A percentile compares a stretch with the other conserved stretches of the same genome.
phyloP scores from a whole-genome alignment of 371 early-diverging fungal species.

The Rozella allomycis region DNA sequence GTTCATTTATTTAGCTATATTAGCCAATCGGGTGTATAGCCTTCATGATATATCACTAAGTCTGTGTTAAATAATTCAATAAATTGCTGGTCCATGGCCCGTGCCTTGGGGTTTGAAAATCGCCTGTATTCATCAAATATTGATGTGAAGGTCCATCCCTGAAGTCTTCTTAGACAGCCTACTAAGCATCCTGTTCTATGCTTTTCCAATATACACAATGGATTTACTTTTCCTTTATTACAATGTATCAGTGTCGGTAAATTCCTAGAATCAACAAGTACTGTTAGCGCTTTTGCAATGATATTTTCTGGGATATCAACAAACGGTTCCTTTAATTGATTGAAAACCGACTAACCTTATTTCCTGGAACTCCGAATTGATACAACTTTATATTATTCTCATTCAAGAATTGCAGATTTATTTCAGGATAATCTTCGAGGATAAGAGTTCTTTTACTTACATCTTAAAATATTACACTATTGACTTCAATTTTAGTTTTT shows the following conservation, averaged over 20 bases:
- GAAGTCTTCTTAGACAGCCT: slow-evolving; percentile 77
- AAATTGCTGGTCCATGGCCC: slow-evolving; percentile 91
- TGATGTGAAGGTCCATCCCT: slow-evolving; percentile 78
- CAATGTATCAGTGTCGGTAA: slow-evolving; percentile 63
- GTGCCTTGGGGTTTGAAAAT: slow-evolving; percentile 74
- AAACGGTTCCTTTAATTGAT: slow-evolving; percentile 56
- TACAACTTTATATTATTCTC: slow-evolving; percentile 58
- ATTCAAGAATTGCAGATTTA: slow-evolving; percentile 64
- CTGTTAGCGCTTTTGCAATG: slow-evolving; percentile 62
- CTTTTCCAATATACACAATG: slow-evolving; percentile 7
- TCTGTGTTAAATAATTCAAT: slow-evolving; percentile 78
- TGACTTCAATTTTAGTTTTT: slow-evolving; percentile 63
- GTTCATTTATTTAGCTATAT: no score
- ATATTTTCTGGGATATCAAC: slow-evolving; percentile 89
- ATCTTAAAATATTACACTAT: slow-evolving; percentile 36
- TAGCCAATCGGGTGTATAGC: slow-evolving; percentile 55
- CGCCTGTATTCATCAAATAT: slow-evolving; percentile 91
- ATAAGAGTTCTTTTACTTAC: slow-evolving; percentile 42
- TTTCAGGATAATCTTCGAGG: slow-evolving; percentile 83
- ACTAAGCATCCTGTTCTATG: slow-evolving; percentile 89
- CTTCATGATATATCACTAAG: slow-evolving; percentile 44
- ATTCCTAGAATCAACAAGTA: slow-evolving; percentile 33
- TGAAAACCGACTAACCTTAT: slow-evolving; percentile 37
- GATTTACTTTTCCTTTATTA: slow-evolving; percentile 78
- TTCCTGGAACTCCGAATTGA: slow-evolving; percentile 89